Conservation (phyloP, 2,329 filamentous ascomycete genomes). For the Monilinia fructigena region DNA sequence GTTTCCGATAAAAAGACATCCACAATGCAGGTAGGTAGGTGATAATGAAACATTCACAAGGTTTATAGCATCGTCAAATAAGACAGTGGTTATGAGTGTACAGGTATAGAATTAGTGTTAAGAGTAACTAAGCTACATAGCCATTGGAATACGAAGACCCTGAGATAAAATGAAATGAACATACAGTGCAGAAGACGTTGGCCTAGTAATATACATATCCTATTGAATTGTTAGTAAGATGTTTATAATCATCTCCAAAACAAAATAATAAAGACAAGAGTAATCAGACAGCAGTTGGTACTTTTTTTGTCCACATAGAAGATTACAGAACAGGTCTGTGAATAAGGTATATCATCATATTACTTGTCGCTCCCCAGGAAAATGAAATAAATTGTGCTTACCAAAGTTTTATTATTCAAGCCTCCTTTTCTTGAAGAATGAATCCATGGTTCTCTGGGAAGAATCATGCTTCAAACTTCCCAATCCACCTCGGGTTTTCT, state of each 20-base stretch:
- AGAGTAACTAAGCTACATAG: background rate
- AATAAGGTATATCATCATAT: constrained; percentile 70
- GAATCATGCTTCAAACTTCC: constrained; percentile 75
- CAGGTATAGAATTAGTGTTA: background rate
- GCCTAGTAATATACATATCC: background rate
- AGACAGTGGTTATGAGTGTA: background rate
- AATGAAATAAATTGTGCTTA: constrained; percentile 28
- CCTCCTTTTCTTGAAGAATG: constrained; percentile 68
- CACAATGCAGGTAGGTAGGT: background rate
- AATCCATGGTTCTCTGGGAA: constrained; percentile 71
- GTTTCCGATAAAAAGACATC: background rate
- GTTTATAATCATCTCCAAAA: background rate
- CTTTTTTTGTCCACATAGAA: constrained; percentile 64
- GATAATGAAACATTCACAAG: background rate
- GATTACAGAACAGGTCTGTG: constrained; percentile 84
- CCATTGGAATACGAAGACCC: background rate
- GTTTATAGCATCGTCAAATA: background rate
- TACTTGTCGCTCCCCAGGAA: constrained; percentile 35
- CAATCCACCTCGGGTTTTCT: constrained; percentile 78
- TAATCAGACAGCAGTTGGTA: constrained; percentile 82
- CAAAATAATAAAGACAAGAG: constrained; percentile 24
- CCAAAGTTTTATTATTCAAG: constrained; percentile 23
- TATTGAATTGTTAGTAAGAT: constrained; percentile 24
- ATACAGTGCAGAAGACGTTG: background rate
- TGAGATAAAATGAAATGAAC: background rate